Conservation (phyloP, 2,329 filamentous ascomycete genomes). For the Lasiodiplodia citricola region DNA sequence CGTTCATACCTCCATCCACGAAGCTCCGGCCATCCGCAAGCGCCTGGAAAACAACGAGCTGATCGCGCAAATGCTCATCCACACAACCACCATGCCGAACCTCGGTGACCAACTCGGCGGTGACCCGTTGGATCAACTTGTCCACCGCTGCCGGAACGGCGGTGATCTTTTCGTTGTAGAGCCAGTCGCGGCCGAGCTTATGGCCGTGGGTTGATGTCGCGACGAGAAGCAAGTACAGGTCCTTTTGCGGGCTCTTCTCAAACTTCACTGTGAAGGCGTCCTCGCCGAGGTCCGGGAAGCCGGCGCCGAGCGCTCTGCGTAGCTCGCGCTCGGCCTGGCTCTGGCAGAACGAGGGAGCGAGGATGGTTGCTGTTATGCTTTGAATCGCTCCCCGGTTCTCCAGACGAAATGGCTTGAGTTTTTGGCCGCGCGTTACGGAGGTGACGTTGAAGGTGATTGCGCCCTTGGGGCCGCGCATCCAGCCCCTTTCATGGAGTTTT, state of each 20-base stretch:
- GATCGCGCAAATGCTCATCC: constrained; percentile 63
- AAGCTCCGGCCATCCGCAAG: constrained; percentile 52
- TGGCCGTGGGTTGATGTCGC: constrained; percentile 56
- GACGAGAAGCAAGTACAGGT: constrained; percentile 61
- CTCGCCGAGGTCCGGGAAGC: constrained; percentile 30
- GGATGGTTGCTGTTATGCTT: constrained; percentile 43
- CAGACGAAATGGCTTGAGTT: constrained; percentile 46
- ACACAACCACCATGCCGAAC: constrained; percentile 55
- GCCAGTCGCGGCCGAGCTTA: constrained; percentile 57
- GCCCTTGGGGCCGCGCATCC: constrained; percentile 49
- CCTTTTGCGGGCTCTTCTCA: constrained; percentile 50
- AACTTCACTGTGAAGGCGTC: constrained; percentile 32
- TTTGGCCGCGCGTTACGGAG: constrained; percentile 38
- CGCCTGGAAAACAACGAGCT: constrained; percentile 65
- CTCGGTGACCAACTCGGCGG: constrained; percentile 52
- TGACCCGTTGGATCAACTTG: constrained; percentile 51
- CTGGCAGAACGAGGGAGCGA: constrained; percentile 44
- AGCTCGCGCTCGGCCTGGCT: constrained; percentile 37
- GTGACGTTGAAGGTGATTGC: constrained; percentile 56
- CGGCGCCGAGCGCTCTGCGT: constrained; percentile 28
- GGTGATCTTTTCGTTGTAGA: constrained; percentile 43
- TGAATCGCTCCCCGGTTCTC: constrained; percentile 34
- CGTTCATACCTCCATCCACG: constrained; percentile 38
- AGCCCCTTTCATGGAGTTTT: constrained; percentile 35
- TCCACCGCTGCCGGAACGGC: constrained; percentile 32